Evolutionary conservation across 208 protist species (phyloP).

Genomic region (Acanthamoeba royreba): DNA sequence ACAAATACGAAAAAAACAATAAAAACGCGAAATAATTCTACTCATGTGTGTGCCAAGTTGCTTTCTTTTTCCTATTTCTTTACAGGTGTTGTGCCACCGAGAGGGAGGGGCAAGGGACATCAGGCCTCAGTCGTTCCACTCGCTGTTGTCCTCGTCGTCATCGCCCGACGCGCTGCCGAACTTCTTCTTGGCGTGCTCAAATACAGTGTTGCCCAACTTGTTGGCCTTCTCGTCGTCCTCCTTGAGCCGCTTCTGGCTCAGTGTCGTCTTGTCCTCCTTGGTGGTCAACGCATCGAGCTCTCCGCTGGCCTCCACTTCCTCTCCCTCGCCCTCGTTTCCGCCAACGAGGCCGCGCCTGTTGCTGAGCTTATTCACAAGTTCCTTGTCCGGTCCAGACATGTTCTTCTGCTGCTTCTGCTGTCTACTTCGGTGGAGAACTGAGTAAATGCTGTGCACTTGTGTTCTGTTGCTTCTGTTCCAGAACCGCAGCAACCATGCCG

Average conservation of each 20-base stretch:
- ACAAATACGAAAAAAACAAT: no score
- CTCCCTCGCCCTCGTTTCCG: neutral
- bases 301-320: neutral
- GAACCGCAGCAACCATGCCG: no score
- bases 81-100: no score
- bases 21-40: no score
- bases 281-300: neutral
- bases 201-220: slow-evolving; percentile 12
- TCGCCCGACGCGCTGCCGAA: neutral
- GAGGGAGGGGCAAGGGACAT: no score
- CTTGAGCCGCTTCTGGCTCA: slow-evolving; percentile 26
- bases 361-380: neutral
- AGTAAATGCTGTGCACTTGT: neutral
- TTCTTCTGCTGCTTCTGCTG: neutral
- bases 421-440: no score
- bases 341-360: neutral
- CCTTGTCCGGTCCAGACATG: neutral
- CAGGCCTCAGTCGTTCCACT: slow-evolving; percentile 16
- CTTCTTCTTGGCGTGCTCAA: slow-evolving; percentile 34
- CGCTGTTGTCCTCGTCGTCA: neutral
- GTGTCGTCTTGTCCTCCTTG: slow-evolving; percentile 24
- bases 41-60: no score
- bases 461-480: neutral
- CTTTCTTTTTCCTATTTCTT: no score
- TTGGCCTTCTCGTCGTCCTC: slow-evolving; percentile 28